Conservation (phyloP, 2,329 filamentous ascomycete species). For the Leptographium flavum region DNA sequence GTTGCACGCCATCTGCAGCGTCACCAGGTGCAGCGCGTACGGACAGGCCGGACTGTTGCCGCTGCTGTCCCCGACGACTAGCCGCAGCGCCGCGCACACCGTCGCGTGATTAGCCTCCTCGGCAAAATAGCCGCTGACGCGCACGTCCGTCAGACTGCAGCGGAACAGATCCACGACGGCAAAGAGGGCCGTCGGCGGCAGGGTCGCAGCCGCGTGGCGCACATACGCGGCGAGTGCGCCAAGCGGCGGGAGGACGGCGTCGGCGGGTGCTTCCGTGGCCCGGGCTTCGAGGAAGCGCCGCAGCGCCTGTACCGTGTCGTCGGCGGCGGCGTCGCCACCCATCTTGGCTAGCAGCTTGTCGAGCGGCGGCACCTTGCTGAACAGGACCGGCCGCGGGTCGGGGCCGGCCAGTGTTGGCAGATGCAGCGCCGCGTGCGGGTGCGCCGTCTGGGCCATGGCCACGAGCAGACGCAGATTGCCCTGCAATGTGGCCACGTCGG, state of each 20-base stretch:
- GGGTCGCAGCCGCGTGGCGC: conserved; percentile 32
- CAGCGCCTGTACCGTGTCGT: conserved; percentile 48
- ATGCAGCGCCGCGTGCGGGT: conserved; percentile 58
- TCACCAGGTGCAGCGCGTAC: conserved; percentile 72
- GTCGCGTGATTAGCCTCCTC: conserved; percentile 56
- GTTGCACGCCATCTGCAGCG: conserved; percentile 73
- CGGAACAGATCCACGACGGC: conserved; percentile 76
- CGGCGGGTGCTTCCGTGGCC: conserved; percentile 40
- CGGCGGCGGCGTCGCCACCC: conserved; percentile 30
- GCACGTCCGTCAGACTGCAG: conserved; percentile 59
- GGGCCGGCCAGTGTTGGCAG: conserved; percentile 56
- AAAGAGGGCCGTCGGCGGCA: conserved; percentile 58
- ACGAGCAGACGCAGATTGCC: conserved; percentile 61
- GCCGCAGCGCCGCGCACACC: conserved; percentile 43
- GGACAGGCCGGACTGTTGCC: conserved; percentile 35
- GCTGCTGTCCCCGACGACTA: conserved; percentile 37
- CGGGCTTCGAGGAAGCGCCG: conserved; percentile 57
- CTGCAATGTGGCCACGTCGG: conserved; percentile 51
- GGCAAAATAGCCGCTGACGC: conserved; percentile 69
- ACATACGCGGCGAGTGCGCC: conserved; percentile 49
- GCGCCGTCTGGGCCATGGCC: conserved; percentile 59
- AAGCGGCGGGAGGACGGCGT: conserved; percentile 59
- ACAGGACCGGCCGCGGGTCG: conserved; percentile 53
- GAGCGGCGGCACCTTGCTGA: conserved; percentile 66
- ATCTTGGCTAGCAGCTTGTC: conserved; percentile 73